phyloP scores from a whole-genome alignment of 495 filamentous ascomycete species.

The Gamarada debralockiae region DNA sequence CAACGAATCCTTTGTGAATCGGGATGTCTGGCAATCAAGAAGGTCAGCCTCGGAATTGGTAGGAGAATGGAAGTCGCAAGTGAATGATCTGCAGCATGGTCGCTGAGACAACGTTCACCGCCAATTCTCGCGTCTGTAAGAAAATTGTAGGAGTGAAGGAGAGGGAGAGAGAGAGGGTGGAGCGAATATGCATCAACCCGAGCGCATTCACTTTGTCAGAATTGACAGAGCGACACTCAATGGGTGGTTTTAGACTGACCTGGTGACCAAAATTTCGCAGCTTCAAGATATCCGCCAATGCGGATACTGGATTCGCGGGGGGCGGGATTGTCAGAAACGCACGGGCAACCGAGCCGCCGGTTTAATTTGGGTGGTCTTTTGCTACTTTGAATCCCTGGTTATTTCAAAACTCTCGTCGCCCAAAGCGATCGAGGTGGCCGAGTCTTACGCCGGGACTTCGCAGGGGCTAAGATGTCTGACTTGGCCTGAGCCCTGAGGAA shows the following conservation, averaged over 20 bases:
- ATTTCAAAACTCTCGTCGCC: conserved; percentile 5
- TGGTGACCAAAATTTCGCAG: conserved; percentile 12
- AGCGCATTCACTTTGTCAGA: conserved; percentile 9
- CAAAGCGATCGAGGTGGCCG: conserved; percentile 4
- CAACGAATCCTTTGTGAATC: neutral
- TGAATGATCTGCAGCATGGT: neutral
- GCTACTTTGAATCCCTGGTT: conserved; percentile 15
- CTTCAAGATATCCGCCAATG: conserved; percentile 22
- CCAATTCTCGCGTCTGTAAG: conserved; percentile 13
- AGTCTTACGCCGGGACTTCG: conserved; percentile 10
- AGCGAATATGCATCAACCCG: conserved; percentile 25
- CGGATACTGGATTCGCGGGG: conserved; percentile 16
- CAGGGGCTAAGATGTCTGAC: conserved; percentile 1
- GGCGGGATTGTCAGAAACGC: conserved; percentile 13
- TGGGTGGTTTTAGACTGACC: conserved; percentile 17
- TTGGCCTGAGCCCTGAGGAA: neutral
- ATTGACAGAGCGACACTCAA: conserved; percentile 8
- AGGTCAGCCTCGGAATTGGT: neutral
- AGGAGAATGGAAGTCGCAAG: neutral
- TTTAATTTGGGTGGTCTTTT: conserved; percentile 16
- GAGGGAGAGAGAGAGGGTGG: conserved; percentile 2
- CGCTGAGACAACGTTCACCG: conserved; percentile 14
- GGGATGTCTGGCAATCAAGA: neutral
- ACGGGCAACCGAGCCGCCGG: conserved; percentile 20
- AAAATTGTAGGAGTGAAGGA: neutral